Conservation (phyloP, 2,329 filamentous ascomycete species). For the Calonectria ilicicola region DNA sequence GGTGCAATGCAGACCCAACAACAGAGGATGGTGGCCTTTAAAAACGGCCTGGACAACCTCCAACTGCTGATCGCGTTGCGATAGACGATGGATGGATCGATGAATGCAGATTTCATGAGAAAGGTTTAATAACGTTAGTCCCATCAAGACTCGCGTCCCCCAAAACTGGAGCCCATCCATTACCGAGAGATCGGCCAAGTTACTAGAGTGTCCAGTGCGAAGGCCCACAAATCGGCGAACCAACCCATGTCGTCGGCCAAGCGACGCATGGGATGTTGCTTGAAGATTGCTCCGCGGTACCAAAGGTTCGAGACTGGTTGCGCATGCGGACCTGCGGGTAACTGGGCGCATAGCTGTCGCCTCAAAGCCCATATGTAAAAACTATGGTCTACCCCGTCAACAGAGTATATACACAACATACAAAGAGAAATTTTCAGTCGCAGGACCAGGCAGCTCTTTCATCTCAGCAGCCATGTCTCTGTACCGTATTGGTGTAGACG, state of each 20-base stretch:
- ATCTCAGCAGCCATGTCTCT: conserved; percentile 44
- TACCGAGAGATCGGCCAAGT: conserved; percentile 14
- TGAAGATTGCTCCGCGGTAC: not conserved
- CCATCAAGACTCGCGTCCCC: not conserved
- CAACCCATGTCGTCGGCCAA: conserved; percentile 16
- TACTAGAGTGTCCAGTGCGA: not conserved
- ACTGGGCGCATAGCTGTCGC: not conserved
- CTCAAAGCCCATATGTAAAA: not conserved
- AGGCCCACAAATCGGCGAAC: conserved; percentile 14
- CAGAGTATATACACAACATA: not conserved
- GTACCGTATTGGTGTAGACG: conserved; percentile 59
- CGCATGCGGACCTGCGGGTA: not conserved
- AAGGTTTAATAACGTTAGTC: not conserved
- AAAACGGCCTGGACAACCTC: not conserved
- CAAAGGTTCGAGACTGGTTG: not conserved
- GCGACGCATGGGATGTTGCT: not conserved
- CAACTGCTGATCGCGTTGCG: not conserved
- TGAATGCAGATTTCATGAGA: not conserved
- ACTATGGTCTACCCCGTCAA: not conserved
- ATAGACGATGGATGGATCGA: not conserved
- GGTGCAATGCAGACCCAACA: not conserved
- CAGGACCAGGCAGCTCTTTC: not conserved
- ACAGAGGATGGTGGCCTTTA: conserved; percentile 8
- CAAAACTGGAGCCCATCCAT: not conserved
- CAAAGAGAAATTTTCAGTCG: not conserved